Base-by-base conservation (phyloP, 1,284 basidiomycete genomes). In the Neotropicomus parvogracilis region DNA sequence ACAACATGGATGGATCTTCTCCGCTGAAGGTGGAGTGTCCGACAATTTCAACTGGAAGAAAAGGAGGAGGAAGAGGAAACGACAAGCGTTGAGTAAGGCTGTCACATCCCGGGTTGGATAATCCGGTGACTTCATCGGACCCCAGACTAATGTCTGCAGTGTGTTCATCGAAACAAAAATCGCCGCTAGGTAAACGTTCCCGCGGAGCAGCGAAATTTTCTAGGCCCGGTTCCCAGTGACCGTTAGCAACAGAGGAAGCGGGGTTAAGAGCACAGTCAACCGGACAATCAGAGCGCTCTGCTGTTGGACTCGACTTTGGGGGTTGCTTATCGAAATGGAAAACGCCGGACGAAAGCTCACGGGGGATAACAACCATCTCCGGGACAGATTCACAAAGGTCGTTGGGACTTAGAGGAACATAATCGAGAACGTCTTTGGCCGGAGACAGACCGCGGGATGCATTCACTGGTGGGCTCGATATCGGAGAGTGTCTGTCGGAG, bases 1-100 rank as follows among this genome's bases (percentile, higher is more conserved):
- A 32, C 20, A 16, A 14, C 29, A 40, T 13, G 14, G 39, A 38
- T 1, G 17, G 26, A 24, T 38, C 29, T 17, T 43, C 43, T 20
- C 44, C 45, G 26, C 6, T 10, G 8, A 54, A 28, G 7, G 47
- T 27, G 14, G 56, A 45, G n/a, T 44, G 24, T 4, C 28, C 44
- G 6, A 43, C 36, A 32, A 44, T 29, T 19, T 52, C 58, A 8
- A 27, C 27, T 12, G 52, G 39, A 1, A 50, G 27, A 24, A 49
- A 49, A 6, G 32, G 32, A 16, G 49, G 52, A 37, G 62, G 55
- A 11, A 59, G 50, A 34, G 62, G 60, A 49, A 59, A 63, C 17
- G 55, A 53, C 32, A 53, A 26, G 14, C 20, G 54, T 31, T 40
- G 54, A 17, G 39, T 40, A 33, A 51, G 40, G 39, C 26, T 46